Percentiles rank a stretch among this genome's conserved stretches.
These are phyloP conservation scores for Lophium mytilinum DNA, from an alignment of 495 filamentous ascomycete species.

Conservation along the genomic window DNA sequence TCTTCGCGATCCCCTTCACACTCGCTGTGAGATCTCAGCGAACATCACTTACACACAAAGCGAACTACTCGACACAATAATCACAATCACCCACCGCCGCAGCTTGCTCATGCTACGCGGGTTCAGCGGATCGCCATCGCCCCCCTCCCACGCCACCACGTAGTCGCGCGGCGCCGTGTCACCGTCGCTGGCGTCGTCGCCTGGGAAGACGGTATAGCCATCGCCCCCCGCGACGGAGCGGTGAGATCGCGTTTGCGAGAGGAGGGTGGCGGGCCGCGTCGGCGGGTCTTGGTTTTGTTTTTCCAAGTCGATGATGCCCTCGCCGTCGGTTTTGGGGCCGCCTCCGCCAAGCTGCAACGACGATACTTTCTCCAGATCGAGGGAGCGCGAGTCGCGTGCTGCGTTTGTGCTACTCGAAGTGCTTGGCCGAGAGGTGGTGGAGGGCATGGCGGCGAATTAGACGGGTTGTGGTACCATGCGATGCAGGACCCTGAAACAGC, in stretches of 20 bases:
- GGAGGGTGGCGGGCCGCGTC: too few species aligned
- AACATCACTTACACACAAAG: slow-evolving; percentile 73
- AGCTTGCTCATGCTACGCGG: slow-evolving; percentile 61
- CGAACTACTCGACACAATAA: slow-evolving; percentile 61
- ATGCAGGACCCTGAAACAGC: too few species aligned
- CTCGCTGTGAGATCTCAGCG: neutral
- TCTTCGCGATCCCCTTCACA: neutral
- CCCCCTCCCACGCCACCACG: slow-evolving; percentile 59
- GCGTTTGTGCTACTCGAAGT: too few species aligned
- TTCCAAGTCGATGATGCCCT: too few species aligned
- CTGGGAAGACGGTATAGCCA: slow-evolving; percentile 23
- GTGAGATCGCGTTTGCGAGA: slow-evolving; percentile 8
- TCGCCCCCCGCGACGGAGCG: slow-evolving; percentile 20
- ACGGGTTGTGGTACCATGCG: too few species aligned
- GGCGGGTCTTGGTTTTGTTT: too few species aligned
- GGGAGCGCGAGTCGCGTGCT: too few species aligned
- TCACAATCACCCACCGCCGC: slow-evolving; percentile 70
- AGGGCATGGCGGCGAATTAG: too few species aligned
- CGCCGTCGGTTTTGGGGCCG: too few species aligned
- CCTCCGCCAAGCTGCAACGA: too few species aligned
- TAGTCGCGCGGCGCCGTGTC: slow-evolving; percentile 31
- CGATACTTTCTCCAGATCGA: too few species aligned
- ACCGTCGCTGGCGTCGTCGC: slow-evolving; percentile 17
- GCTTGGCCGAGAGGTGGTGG: too few species aligned
- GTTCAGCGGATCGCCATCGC: slow-evolving; percentile 61